These are phyloP conservation scores for Aspergillus hancockii DNA, from an alignment of 495 filamentous ascomycete species.

Conservation along the genomic window DNA sequence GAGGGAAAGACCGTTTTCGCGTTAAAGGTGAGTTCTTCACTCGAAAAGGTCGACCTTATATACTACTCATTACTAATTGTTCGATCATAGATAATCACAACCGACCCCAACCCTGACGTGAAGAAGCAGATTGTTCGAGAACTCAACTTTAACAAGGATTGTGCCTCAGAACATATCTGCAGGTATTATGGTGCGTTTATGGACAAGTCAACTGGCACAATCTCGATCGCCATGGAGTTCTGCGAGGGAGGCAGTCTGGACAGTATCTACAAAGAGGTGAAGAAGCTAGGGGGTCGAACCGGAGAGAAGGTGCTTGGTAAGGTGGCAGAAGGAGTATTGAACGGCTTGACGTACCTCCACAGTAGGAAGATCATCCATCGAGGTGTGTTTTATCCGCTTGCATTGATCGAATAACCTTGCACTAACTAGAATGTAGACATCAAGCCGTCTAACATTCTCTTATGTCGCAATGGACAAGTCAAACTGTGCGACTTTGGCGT, in stretches of 20 bases:
- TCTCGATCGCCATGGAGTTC: constrained; percentile 98
- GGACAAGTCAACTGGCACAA: constrained; percentile 88
- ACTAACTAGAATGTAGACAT: constrained; percentile 61
- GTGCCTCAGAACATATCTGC: constrained; percentile 90
- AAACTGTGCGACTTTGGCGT: constrained; percentile 99
- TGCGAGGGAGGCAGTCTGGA: constrained; percentile 96
- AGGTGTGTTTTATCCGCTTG: constrained; percentile 40
- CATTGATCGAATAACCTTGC: neutral
- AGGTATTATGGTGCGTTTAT: constrained; percentile 96
- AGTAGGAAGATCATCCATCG: constrained; percentile 96
- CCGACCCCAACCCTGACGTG: constrained; percentile 94
- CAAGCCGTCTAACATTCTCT: constrained; percentile 95
- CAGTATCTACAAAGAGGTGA: constrained; percentile 95
- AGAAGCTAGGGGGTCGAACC: constrained; percentile 88
- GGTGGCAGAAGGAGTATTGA: constrained; percentile 91
- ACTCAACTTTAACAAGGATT: constrained; percentile 95
- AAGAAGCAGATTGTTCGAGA: constrained; percentile 98
- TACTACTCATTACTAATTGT: constrained; percentile 19
- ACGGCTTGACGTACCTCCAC: constrained; percentile 95
- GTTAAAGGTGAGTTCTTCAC: constrained; percentile 70
- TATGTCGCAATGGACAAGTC: constrained; percentile 89
- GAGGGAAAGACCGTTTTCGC: constrained; percentile 94
- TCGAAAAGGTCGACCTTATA: neutral
- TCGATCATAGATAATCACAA: constrained; percentile 81
- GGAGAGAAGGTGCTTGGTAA: constrained; percentile 99